phyloP scores from a whole-genome alignment of 1,284 basidiomycete species.

The Ustilago crameri region DNA sequence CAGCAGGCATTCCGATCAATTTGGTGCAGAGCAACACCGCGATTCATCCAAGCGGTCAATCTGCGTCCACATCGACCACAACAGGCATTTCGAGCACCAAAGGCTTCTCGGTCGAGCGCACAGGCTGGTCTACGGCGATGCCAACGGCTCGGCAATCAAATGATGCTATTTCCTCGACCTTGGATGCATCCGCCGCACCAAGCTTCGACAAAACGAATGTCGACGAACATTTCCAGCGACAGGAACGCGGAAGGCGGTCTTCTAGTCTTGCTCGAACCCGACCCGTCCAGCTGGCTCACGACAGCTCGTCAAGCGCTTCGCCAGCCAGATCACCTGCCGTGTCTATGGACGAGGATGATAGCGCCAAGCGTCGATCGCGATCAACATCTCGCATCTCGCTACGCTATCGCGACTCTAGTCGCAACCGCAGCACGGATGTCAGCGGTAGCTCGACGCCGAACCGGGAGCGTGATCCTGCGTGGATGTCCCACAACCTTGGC shows the following conservation, averaged over 20 bases:
- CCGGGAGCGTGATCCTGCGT: conserved; percentile 29
- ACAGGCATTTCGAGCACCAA: not conserved
- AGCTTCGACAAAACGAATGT: conserved; percentile 21
- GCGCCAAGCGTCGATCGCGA: conserved; percentile 30
- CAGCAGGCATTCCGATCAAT: not conserved
- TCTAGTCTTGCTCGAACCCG: conserved; percentile 43
- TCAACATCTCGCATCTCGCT: conserved; percentile 38
- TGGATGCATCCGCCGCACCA: not conserved
- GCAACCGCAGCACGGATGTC: conserved; percentile 40
- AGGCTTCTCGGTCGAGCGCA: conserved; percentile 10
- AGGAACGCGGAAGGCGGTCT: conserved; percentile 29
- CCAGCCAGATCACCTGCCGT: conserved; percentile 19
- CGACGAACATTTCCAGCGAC: conserved; percentile 16
- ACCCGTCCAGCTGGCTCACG: conserved; percentile 18
- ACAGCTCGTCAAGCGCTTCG: conserved; percentile 20
- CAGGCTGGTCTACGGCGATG: not conserved
- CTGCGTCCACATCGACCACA: conserved; percentile 1
- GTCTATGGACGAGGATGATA: conserved; percentile 13
- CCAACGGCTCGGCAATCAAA: not conserved
- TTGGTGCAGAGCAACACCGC: not conserved
- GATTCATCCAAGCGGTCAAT: conserved; percentile 1
- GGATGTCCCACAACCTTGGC: conserved; percentile 26
- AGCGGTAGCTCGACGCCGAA: conserved; percentile 44
- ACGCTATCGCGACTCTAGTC: conserved; percentile 31
- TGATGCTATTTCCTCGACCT: not conserved